Base-by-base conservation (phyloP, 129 eudicot species). In the Artemisia annua region DNA sequence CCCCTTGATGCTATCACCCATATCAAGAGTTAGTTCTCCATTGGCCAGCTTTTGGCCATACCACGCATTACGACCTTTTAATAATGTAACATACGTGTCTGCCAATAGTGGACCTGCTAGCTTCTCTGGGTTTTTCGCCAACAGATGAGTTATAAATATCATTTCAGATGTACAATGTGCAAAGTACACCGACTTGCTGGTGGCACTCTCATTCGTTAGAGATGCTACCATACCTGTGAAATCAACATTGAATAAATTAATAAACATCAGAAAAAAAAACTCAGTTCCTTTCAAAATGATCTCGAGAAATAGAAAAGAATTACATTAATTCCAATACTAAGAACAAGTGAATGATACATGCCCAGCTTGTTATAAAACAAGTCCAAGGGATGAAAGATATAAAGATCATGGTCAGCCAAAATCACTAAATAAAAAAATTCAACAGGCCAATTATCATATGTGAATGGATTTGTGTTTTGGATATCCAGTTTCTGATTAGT, bases 11-110 rank as follows among this genome's bases (percentile, higher is more conserved):
- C 91, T 90, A 69, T 93, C 98, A 50, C 98, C 98, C 98, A 93
- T 90, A 76, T 93, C 98, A 16, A 93, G 97, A 75, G 77, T 93
- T 66, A 93, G 35, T 72, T 90, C 98, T 24, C 98, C 92, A 63
- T 82, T 90, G 14, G 98, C 98, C 82, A 93, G 79, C 84, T 83
- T 90, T 61, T 89, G 97, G 28, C 98, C 98, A 11, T 93, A 93
- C 98, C 97, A 93, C 30, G 98, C 92, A 81, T 93, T 93, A 68
- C 98, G 97, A 72, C 98, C 98, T 84, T 93, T 93, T 86, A 93
- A 78, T 73, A 93, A 71, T 63, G 98, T 93, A 20, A 93, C 98
- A 75, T 93, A 93, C 19, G 98, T 93, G 79, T 93, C 97, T 0
- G 98, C 98, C 79, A 93, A 82, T 6, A 93, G 85, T 12, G 98